Percentiles rank a stretch among this genome's conserved stretches.
phyloP scores from a whole-genome alignment of 371 early-diverging fungal genomes.

The Mortierella sp. region DNA sequence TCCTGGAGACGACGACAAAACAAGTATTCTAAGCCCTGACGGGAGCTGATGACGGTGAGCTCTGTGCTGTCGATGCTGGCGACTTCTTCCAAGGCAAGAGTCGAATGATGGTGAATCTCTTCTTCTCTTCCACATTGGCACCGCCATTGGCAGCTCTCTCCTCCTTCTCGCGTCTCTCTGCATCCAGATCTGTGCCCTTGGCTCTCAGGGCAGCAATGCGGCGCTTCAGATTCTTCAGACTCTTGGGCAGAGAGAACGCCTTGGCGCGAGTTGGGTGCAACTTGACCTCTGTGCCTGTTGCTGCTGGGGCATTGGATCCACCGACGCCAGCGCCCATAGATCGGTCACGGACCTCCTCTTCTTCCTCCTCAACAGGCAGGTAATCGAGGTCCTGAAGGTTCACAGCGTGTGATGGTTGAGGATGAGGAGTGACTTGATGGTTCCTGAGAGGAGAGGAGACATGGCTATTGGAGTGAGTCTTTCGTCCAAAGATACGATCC shows the following conservation, averaged over 20 bases:
- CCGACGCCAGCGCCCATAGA: slow-evolving; percentile 23
- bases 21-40: neutral
- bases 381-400: slow-evolving; percentile 27
- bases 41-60: neutral
- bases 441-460: slow-evolving; percentile 12
- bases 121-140: slow-evolving; percentile 30
- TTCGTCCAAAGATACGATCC: slow-evolving; percentile 40
- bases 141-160: slow-evolving; percentile 30
- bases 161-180: slow-evolving; percentile 37
- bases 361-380: slow-evolving; percentile 42
- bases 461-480: slow-evolving; percentile 23
- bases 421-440: slow-evolving; percentile 45
- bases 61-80: neutral
- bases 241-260: slow-evolving; percentile 49
- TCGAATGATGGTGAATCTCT: slow-evolving; percentile 48
- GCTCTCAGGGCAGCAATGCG: slow-evolving; percentile 50
- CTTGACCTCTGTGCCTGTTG: slow-evolving; percentile 44
- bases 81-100: slow-evolving; percentile 52
- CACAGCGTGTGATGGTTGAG: slow-evolving; percentile 16
- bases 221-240: slow-evolving; percentile 42
- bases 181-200: slow-evolving; percentile 51
- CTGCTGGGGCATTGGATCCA: slow-evolving; percentile 1
- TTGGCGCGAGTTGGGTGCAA: slow-evolving; percentile 53
- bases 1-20: neutral
- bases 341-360: slow-evolving; percentile 26